Evolutionary conservation across 2,329 filamentous ascomycete species (phyloP).

Genomic region (Coniosporium tulheliwenetii): DNA sequence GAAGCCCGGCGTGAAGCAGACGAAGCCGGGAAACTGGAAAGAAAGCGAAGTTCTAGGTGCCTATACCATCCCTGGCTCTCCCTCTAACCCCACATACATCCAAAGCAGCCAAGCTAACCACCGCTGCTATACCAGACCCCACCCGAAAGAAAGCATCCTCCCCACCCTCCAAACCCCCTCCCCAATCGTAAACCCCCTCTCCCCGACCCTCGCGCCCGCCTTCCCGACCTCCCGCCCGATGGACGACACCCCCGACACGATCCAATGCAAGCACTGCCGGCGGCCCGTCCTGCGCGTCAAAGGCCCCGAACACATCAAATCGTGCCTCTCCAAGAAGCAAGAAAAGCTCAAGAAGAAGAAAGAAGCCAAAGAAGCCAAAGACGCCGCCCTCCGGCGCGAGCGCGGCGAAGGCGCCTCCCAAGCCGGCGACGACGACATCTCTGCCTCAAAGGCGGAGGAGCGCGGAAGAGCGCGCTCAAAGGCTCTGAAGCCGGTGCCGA

Average conservation of each 20-base stretch:
- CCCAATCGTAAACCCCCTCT: constrained; percentile 42
- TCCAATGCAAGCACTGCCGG: constrained; percentile 85
- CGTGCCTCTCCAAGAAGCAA: constrained; percentile 71
- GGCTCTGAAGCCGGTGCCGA: constrained; percentile 10
- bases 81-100: constrained; percentile 4
- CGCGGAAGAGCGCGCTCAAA: constrained; percentile 25
- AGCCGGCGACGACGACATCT: constrained; percentile 5
- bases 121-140: background rate
- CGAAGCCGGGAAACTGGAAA: constrained; percentile 55
- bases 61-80: constrained; percentile 8
- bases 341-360: constrained; percentile 45
- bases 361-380: constrained; percentile 44
- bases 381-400: constrained; percentile 31
- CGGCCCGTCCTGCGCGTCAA: constrained; percentile 65
- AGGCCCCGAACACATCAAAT: constrained; percentile 64
- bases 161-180: constrained; percentile 7
- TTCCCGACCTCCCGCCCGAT: constrained; percentile 72
- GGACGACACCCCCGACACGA: constrained; percentile 62
- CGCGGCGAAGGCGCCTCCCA: constrained; percentile 22
- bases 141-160: background rate
- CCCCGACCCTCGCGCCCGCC: constrained; percentile 59
- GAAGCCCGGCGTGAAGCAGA: constrained; percentile 45
- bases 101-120: background rate
- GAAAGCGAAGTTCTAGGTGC: constrained; percentile 49
- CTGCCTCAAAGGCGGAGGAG: constrained; percentile 5